Base-by-base conservation (phyloP, 129 eudicot genomes). In the Helianthus tuberosus region DNA sequence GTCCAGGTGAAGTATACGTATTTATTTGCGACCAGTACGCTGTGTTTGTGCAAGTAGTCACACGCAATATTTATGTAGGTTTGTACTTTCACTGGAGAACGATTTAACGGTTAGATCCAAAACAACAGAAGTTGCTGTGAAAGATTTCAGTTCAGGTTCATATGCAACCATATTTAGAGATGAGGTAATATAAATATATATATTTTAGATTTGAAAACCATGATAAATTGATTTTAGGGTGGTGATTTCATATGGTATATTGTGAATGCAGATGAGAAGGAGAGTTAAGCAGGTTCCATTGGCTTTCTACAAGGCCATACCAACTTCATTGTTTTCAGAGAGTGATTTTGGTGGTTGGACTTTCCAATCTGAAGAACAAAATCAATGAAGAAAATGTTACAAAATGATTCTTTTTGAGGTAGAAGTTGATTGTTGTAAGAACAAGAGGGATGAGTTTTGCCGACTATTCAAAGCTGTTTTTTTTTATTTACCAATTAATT, bases 111-210 rank as follows among this genome's bases (percentile, higher is more conserved):
- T 94, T 49, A 86, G 97, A 75, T 77, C 88, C 51, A 90, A 87
- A 82, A 88, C 96, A 29, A 75, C 85, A 61, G 97, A 94, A 86
- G 85, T 94, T 16, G 85, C 89, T 12, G 72, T 94, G 2, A 81
- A 84, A 63, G 97, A 94, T 85, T 94, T 94, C 79, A 86, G 98
- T 84, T 94, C 93, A 61, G 96, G 89, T 68, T 90, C 98, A 68
- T 90, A 94, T 74, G 87, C 88, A 66, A 94, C 98, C 9, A 88
- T 94, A 69, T 90, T 94, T 53, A 79, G 78, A 79, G 89, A 88
- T 13, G 98, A 94, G 97, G 98, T 90, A 86, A 57, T 13, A 15
- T 6, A 32, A 54, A 63, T 8, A 8, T 74, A 15, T 69, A 35
- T 61, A 16, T 62, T 48, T 41, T 11, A 15, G 51, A 27, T 55